These are phyloP conservation scores for Volvox reticuliferus DNA, from an alignment of 139 green algal species.

Conservation along the genomic window DNA sequence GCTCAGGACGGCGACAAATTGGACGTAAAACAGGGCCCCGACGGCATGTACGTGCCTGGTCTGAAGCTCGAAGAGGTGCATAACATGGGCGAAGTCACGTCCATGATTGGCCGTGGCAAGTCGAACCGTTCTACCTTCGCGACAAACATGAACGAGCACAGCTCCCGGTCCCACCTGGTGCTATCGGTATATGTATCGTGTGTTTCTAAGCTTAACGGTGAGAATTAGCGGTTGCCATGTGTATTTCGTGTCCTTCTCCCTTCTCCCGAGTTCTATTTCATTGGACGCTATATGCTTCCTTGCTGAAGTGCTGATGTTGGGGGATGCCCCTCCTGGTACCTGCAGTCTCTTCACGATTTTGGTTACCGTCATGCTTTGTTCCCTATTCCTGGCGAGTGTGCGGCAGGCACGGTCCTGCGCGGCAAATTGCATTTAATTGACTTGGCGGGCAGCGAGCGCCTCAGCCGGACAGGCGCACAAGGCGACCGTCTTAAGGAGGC, in stretches of 20 bases:
- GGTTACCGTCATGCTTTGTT: not conserved
- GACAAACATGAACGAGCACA: constrained; percentile 89
- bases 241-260: not conserved
- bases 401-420: constrained; percentile 37
- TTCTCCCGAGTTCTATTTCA: too few relatives aligned
- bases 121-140: constrained; percentile 71
- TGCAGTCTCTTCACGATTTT: not conserved
- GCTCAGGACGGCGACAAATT: constrained; percentile 72
- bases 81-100: constrained; percentile 54
- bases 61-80: constrained; percentile 61
- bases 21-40: constrained; percentile 72
- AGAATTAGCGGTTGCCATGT: not conserved
- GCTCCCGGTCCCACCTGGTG: constrained; percentile 77
- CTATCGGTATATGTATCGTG: constrained; percentile 70
- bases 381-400: too few relatives aligned
- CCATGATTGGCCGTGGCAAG: constrained; percentile 66
- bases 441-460: constrained; percentile 77
- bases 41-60: constrained; percentile 67
- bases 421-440: constrained; percentile 83
- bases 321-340: too few relatives aligned
- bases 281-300: too few relatives aligned
- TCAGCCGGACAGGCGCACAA: constrained; percentile 64
- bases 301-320: too few relatives aligned
- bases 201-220: constrained; percentile 21
- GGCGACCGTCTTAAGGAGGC: constrained; percentile 83